Base-by-base conservation (phyloP, 1,139 yeast genomes). In the Hyphopichia buzzinii region DNA sequence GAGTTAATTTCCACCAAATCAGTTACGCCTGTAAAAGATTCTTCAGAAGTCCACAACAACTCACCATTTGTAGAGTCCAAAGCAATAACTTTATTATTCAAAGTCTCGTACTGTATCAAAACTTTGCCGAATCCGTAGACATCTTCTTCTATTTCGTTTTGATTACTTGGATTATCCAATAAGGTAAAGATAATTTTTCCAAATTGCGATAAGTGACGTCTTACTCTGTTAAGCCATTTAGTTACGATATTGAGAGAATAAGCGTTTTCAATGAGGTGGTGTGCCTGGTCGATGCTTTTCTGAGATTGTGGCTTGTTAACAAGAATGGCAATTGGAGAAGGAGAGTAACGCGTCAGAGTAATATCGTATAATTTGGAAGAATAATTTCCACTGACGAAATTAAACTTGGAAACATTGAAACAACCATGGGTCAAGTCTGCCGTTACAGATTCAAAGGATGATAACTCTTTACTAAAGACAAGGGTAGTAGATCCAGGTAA, bases 41-140 rank as follows among this genome's bases (percentile, higher is more conserved):
- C 38, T 1, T 36, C 36, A 3, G 48, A 39, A 13, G 39, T 40
- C 75, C 75, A 69, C 5, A 50, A 45, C 1, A 47, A 21, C 1
- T 37, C 40, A 1, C 71, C 72, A 36, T 54, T 42, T 15, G 49
- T 54, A 0, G 74, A 50, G 29, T 64, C 60, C 11, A 61, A 38
- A 2, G 72, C 74, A 2, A 59, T 54, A 5, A 69, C 42, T 1
- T 39, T 36, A 1, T 42, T 35, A n/a, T 41, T 41, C 3, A 37
- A 39, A 5, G 49, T 47, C 41, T 66, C 67, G 26, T 44, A 50
- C 38, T 54, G 62, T 0, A 70, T 53, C 24, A 70, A 43, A 17
- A 63, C 43, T 39, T 69, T 70, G 19, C 54, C 61, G 33, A 69
- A 57, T 1, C 68, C 72, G 42, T 55, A 62, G n/a, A 53, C 55